Conservation (phyloP, 1,139 yeast species). For the Pichia sp. region DNA sequence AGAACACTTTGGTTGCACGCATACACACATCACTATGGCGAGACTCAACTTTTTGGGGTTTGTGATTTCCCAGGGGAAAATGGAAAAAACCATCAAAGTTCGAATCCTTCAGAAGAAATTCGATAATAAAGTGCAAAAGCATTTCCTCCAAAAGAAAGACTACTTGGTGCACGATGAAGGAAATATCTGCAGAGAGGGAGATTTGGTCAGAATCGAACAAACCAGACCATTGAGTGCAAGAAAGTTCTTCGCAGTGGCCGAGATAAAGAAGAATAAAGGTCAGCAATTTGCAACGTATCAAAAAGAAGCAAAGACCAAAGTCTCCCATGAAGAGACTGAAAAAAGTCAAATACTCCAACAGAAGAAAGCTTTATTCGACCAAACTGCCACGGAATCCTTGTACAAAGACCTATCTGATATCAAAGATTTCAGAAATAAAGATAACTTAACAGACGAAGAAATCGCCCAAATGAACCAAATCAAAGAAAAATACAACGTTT, state of each 20-base stretch:
- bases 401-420: conserved; percentile 48
- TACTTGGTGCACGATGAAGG: conserved; percentile 93
- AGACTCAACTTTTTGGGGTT: conserved; percentile 88
- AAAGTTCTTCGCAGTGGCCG: conserved; percentile 91
- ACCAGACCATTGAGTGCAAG: conserved; percentile 81
- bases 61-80: conserved; percentile 92
- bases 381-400: conserved; percentile 33
- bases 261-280: conserved; percentile 84
- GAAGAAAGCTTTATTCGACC: conserved; percentile 41
- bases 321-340: conserved; percentile 55
- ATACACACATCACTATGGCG: conserved; percentile 48
- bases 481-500: conserved; percentile 34
- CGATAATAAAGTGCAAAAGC: conserved; percentile 69
- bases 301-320: conserved; percentile 63
- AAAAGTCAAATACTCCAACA: conserved; percentile 47
- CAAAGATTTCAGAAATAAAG: conserved; percentile 39
- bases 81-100: conserved; percentile 93
- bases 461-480: conserved; percentile 36
- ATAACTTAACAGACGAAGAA: conserved; percentile 38
- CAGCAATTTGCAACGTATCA: conserved; percentile 84
- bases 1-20: no score
- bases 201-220: conserved; percentile 86
- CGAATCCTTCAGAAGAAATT: conserved; percentile 71
- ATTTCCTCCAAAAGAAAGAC: conserved; percentile 73
- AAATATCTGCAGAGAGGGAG: conserved; percentile 89